Evolutionary conservation across 495 filamentous ascomycete genomes (phyloP).

Genomic region (Thermothielavioides terrestris): DNA sequence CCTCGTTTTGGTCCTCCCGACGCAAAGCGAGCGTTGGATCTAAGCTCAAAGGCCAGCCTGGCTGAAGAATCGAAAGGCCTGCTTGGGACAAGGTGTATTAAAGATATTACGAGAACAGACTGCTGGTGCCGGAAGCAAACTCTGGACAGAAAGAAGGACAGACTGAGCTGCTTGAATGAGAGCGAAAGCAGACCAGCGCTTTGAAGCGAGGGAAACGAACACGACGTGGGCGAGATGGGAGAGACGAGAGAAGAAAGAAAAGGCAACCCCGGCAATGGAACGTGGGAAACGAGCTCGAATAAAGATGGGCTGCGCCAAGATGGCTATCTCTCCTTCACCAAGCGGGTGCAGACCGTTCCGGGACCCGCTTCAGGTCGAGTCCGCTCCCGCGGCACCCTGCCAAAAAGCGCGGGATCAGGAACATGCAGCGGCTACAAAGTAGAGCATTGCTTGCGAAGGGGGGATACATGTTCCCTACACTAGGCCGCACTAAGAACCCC

Average conservation of each 20-base stretch:
- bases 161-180: constrained; percentile 33
- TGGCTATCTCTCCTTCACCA: background rate
- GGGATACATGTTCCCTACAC: background rate
- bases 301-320: constrained; percentile 23
- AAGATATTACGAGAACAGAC: constrained; percentile 31
- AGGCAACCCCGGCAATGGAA: constrained; percentile 14
- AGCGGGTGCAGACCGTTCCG: constrained; percentile 30
- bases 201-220: constrained; percentile 29
- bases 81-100: constrained; percentile 24
- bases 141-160: constrained; percentile 18
- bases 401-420: background rate
- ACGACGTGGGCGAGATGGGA: constrained; percentile 17
- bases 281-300: constrained; percentile 33
- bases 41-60: constrained; percentile 36
- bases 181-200: constrained; percentile 53
- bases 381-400: background rate
- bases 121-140: constrained; percentile 17
- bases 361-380: constrained; percentile 18
- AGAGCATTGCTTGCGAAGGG: constrained; percentile 8
- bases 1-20: constrained; percentile 11
- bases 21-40: constrained; percentile 1
- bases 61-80: constrained; percentile 25
- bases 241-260: constrained; percentile 20
- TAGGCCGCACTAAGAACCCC: constrained; percentile 5
- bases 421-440: background rate